Conservation (phyloP, 495 filamentous ascomycete species). For the Penicillium chermesinum region DNA sequence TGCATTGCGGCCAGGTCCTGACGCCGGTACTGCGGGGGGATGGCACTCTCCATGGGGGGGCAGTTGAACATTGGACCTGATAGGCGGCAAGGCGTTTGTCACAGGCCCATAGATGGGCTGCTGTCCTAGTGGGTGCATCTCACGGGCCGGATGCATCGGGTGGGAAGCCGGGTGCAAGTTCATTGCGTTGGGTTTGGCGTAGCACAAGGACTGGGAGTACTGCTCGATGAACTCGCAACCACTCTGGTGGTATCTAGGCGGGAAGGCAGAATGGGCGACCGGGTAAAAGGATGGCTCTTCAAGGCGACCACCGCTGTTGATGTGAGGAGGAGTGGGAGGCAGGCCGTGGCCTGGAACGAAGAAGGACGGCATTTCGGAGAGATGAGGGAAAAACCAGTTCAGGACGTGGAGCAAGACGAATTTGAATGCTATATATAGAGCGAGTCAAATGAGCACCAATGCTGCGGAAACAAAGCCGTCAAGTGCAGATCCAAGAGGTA, state of each 20-base stretch:
- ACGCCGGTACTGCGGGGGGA: constrained; percentile 42
- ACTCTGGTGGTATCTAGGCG: constrained; percentile 43
- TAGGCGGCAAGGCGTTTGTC: constrained; percentile 35
- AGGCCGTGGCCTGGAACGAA: constrained; percentile 42
- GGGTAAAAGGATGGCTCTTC: constrained; percentile 42
- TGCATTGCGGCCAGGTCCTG: constrained; percentile 33
- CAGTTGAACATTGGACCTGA: constrained; percentile 39
- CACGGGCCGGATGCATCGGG: constrained; percentile 29
- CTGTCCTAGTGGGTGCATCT: constrained; percentile 27
- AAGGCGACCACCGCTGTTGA: constrained; percentile 36
- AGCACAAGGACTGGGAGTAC: constrained; percentile 39
- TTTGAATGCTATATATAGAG: constrained; percentile 12
- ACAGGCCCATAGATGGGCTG: constrained; percentile 40
- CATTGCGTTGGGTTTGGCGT: constrained; percentile 39
- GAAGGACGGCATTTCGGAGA: constrained; percentile 43
- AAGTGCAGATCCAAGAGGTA: background rate
- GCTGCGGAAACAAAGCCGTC: constrained; percentile 6
- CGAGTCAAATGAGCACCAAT: constrained; percentile 12
- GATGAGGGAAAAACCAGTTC: constrained; percentile 28
- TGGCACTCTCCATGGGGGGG: constrained; percentile 41
- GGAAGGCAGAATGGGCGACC: constrained; percentile 37
- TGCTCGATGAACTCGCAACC: constrained; percentile 49
- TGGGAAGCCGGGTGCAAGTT: constrained; percentile 30
- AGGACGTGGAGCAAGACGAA: constrained; percentile 37
- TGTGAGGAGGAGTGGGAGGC: constrained; percentile 43